Base-by-base conservation (phyloP, 208 protist species). In the Leishmania amazonensis region DNA sequence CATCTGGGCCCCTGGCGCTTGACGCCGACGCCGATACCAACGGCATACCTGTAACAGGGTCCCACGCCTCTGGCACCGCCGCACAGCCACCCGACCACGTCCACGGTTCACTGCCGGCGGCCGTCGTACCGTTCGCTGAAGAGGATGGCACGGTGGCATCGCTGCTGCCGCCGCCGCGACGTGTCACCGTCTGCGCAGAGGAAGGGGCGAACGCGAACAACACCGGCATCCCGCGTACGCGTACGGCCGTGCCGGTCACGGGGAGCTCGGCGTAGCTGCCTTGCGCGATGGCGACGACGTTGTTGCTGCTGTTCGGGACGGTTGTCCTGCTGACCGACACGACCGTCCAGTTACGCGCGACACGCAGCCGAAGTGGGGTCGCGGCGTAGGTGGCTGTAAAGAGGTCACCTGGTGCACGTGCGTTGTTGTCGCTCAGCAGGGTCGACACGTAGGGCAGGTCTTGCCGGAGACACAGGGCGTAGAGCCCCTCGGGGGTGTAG, bases 161-260 rank as follows among this genome's bases (percentile, higher is more conserved):
- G 31, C 31, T 35, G 31, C 31, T 35, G 31, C 31, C 42, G 60
- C 31, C 51, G 67, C 42, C n/a, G 54, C 74, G 57, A 8, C 74
- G 35, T 45, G 62, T n/a, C 76, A 60, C 79, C n/a, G 38, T 17
- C 68, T 40, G 81, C 51, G 85, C 76, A 6, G 19, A 54, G 19
- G 70, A 68, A 47, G 87, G 75, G 31, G 84, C 86, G 15, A 95
- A 79, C 31, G 88, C 88, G 7, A 93, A 54, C 17, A 85, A 85
- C 53, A 95, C 73, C 35, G 86, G 85, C 64, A 84, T 83, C 54
- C 76, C 82, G 45, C 62, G 81, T 67, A 88, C 84, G 71, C 75
- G 82, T 7, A 96, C 89, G 1, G 90, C 89, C 57, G 88, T 85
- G 19, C 90, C 92, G 8, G 85, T 80, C 51, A 96, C 73, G 19